Base-by-base conservation (phyloP, 306 rosid genomes). In the Cyclanthera cordifolia region DNA sequence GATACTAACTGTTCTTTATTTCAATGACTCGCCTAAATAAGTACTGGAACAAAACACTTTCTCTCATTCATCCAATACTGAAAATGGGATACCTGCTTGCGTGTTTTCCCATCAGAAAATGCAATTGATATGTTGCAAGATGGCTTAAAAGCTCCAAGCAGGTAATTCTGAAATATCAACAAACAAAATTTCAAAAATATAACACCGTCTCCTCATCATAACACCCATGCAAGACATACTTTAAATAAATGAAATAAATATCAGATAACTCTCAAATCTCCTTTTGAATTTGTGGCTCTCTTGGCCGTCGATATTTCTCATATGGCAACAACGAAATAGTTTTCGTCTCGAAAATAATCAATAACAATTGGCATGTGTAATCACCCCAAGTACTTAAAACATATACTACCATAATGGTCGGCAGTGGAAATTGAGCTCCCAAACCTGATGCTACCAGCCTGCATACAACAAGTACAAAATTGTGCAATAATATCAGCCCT, bases 141-240 rank as follows among this genome's bases (percentile, higher is more conserved):
- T 45, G 99, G 99, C 83, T 94, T 94, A 91, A 94, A 94, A 78
- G 99, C 99, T 85, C 97, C 99, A 41, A 94, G 88, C 72, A 94
- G 80, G 84, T 86, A 94, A 85, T 94, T 94, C 99, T 94, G 80
- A 12, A 47, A 74, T 21, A 59, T 14, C 5, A 70, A 37, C 25
- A 53, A 21, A 63, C 6, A 6, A 2, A 4, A n/a, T 9, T 37
- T 43, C 0, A 63, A 12, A 39, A 63, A 12, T 11, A 63, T 13
- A 9, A 39, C 6, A 41, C 50, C 69, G 21, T 6, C 52, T 21
- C 51, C 52, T 21, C 51, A 64, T 64, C 53, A 20, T 2, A 23
- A 64, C 21, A 43, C 19, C 20, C 52, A 13, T 41, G 70, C 14
- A 41, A 43, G 20, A 64, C 6, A 64, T 20, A 43, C 14, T 23